Evolutionary conservation across 345 rosid genomes (phyloP).

Genomic region (Limnanthes douglasii): DNA sequence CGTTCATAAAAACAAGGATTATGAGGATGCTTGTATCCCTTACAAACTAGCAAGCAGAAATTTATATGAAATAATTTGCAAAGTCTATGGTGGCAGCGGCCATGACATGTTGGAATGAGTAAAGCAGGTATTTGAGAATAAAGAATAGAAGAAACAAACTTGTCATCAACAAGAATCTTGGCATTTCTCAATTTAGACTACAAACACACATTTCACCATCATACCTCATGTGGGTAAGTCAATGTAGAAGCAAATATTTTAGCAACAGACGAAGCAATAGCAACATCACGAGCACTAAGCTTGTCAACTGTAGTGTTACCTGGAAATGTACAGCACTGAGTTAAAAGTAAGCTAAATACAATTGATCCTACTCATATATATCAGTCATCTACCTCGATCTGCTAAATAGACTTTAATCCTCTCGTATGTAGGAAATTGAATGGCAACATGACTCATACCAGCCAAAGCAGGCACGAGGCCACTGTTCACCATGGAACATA

Average conservation of each 20-base stretch:
- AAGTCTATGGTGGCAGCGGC: too few species aligned
- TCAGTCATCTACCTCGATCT: constrained; percentile 23
- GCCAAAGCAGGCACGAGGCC: constrained; percentile 86
- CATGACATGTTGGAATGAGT: too few species aligned
- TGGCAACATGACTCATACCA: constrained; percentile 90
- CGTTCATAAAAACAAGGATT: too few species aligned
- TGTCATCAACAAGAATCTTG: too few species aligned
- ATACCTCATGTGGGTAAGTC: constrained; percentile 90
- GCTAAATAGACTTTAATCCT: constrained; percentile 59
- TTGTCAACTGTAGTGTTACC: constrained; percentile 49
- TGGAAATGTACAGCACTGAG: constrained; percentile 11
- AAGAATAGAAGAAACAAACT: too few species aligned
- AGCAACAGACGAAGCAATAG: constrained; percentile 77
- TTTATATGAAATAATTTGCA: background rate
- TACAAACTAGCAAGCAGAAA: too few species aligned
- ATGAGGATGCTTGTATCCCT: too few species aligned
- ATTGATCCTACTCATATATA: too few species aligned
- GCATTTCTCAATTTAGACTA: too few species aligned
- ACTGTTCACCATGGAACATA: constrained; percentile 23
- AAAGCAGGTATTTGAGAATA: too few species aligned
- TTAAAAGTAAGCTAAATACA: too few species aligned
- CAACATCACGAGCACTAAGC: constrained; percentile 64
- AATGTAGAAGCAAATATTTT: constrained; percentile 83
- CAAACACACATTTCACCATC: constrained; percentile 1
- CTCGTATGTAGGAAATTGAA: constrained; percentile 78